Percentiles rank a stretch among this genome's conserved stretches.
These are phyloP conservation scores for Drosera capensis DNA, from an alignment of 148 eudicot genomes.

Conservation along the genomic window DNA sequence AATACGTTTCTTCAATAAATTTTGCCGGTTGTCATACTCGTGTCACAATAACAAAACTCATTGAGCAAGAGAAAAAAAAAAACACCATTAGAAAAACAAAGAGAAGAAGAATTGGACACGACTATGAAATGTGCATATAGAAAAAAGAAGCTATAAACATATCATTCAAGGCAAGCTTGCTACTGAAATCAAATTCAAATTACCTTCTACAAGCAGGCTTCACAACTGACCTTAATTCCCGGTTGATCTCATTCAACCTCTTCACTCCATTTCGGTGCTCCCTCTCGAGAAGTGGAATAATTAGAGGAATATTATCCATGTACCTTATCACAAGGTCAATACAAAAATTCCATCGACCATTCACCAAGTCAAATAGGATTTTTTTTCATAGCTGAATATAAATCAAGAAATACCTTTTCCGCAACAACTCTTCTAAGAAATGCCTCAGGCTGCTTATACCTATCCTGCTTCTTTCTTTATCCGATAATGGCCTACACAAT, in stretches of 20 bases:
- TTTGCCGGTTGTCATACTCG: too few relatives aligned
- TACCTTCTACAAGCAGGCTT: too few relatives aligned
- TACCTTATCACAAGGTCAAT: conserved; percentile 36
- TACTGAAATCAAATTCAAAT: too few relatives aligned
- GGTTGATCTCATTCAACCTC: conserved; percentile 62
- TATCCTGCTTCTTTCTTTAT: conserved; percentile 78
- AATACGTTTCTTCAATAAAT: too few relatives aligned
- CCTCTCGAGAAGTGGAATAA: conserved; percentile 93
- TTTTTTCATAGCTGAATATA: not conserved
- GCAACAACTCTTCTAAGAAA: conserved; percentile 78
- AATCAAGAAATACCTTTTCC: conserved; percentile 39
- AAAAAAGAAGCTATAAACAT: too few relatives aligned
- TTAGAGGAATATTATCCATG: conserved; percentile 79
- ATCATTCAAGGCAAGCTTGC: too few relatives aligned
- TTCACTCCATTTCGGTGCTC: conserved; percentile 60
- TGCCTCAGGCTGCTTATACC: conserved; percentile 89
- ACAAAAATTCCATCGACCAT: not conserved
- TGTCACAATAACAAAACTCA: too few relatives aligned
- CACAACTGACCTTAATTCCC: conserved; percentile 71
- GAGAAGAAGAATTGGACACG: too few relatives aligned
- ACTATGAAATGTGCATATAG: too few relatives aligned
- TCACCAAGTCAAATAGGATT: not conserved
- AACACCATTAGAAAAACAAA: too few relatives aligned
- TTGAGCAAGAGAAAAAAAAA: too few relatives aligned
- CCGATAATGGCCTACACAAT: conserved; percentile 64